Base-by-base conservation (phyloP, 2,329 filamentous ascomycete genomes). In the Lomentospora prolificans region DNA sequence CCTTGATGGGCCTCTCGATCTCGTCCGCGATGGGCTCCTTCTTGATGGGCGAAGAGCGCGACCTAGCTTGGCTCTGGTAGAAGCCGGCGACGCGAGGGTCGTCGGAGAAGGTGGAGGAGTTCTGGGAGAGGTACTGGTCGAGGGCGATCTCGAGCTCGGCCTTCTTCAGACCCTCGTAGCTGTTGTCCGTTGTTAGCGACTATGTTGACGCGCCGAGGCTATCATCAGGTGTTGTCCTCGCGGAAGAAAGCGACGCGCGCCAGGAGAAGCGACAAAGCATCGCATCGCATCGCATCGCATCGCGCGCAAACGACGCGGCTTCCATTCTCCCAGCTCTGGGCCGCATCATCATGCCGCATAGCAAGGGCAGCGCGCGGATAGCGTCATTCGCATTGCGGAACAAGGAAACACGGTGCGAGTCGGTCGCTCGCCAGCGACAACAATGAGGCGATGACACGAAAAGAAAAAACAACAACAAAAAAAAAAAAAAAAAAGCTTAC, bases 101-200 rank as follows among this genome's bases (percentile, higher is more conserved):
- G 57, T 75, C 74, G 54, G 79, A 75, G 66, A 88, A 86, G 59
- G 76, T 77, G 60, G 80, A 74, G 62, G 81, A 76, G 72, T 96
- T 87, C 60, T 80, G 76, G 61, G 82, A 77, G 50, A 95, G 80
- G 70, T 84, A 85, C 50, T 85, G 79, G 63, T 95, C 87, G 60
- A 95, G 81, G 48, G 80, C 80, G 58, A 78, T 69, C 66, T 92
- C 89, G 58, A 97, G 81, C 51, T 96, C 90, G 60, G 78, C 75
- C 72, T 96, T 96, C 69, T 86, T 87, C 60, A 86, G 73, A 57
- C 78, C 75, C 61, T 89, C 83, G 65, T 81, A 84, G 65, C 87
- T 91, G 65, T 60, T 12, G 30, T 12, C 12, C 12, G 17, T 25
- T 48, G 44, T 48, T 48, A 48, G 44, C 22, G 7, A 48, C 7